phyloP scores from a whole-genome alignment of 768 basidiomycete genomes.

The Tubosaeta sp. region DNA sequence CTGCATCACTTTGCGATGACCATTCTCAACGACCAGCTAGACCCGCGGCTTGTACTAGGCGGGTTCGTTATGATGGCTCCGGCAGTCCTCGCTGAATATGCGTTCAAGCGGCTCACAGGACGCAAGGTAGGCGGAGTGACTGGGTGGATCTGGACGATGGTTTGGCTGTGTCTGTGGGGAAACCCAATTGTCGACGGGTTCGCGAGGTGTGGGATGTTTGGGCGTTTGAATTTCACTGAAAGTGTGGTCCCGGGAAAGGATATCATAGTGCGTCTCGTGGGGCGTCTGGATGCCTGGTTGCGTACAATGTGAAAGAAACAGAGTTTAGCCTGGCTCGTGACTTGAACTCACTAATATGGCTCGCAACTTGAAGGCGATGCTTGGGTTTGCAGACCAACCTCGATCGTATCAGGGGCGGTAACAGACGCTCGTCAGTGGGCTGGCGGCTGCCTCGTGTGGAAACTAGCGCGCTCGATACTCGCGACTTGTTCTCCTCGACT shows the following conservation, averaged over 20 bases:
- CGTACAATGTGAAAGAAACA: neutral
- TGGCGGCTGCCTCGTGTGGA: too few species aligned
- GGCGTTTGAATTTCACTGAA: neutral
- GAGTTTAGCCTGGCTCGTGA: too few species aligned
- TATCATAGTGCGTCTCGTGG: constrained; percentile 5
- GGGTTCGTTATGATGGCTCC: constrained; percentile 55
- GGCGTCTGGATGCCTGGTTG: constrained; percentile 11
- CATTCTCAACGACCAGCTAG: constrained; percentile 47
- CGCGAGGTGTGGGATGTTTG: constrained; percentile 12
- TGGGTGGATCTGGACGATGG: constrained; percentile 20
- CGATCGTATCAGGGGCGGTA: too few species aligned
- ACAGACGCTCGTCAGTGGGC: too few species aligned
- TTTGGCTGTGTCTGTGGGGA: constrained; percentile 24
- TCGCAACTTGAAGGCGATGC: too few species aligned
- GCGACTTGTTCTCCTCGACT: too few species aligned
- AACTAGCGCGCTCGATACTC: too few species aligned
- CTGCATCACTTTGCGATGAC: constrained; percentile 50
- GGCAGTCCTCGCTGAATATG: constrained; percentile 43
- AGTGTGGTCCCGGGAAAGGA: neutral
- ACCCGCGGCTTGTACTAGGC: constrained; percentile 36
- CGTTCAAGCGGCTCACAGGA: constrained; percentile 21
- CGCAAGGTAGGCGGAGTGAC: constrained; percentile 23
- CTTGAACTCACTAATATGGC: too few species aligned
- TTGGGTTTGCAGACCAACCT: too few species aligned
- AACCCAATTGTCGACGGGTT: constrained; percentile 21